A percentile compares a stretch with the other conserved stretches of the same genome.
Evolutionary conservation across 1,139 yeast species (phyloP).

Genomic region (Geotrichum cucujoidarum): DNA sequence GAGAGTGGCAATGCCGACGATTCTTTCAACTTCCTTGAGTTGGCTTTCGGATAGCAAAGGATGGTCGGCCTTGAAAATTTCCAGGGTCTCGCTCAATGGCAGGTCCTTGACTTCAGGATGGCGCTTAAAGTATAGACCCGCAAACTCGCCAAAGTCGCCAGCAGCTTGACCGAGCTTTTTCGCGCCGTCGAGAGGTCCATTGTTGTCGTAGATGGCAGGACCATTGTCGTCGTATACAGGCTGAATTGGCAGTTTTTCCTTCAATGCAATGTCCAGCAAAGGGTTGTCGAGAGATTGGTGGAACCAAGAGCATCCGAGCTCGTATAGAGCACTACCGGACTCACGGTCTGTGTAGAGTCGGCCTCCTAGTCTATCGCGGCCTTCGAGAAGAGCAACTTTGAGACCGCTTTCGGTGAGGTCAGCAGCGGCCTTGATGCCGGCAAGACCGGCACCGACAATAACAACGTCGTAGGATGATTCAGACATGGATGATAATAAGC

Average conservation of each 20-base stretch:
- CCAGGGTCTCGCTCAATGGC: conserved; percentile 49
- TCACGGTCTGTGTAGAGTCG: conserved; percentile 30
- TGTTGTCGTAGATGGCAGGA: conserved; percentile 33
- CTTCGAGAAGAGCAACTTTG: conserved; percentile 50
- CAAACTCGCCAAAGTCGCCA: conserved; percentile 56
- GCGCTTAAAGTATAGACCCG: conserved; percentile 37
- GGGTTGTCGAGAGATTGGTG: conserved; percentile 72
- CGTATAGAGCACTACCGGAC: conserved; percentile 37
- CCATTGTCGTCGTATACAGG: conserved; percentile 46
- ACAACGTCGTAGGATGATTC: conserved; percentile 32
- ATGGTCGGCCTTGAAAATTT: conserved; percentile 45
- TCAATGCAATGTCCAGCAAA: conserved; percentile 36
- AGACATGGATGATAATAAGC: too few species aligned
- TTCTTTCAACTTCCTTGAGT: conserved; percentile 44
- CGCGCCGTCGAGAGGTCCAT: conserved; percentile 35
- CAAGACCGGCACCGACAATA: conserved; percentile 76
- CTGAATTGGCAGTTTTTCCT: conserved; percentile 26
- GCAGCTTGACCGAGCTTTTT: conserved; percentile 45
- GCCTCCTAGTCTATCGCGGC: conserved; percentile 58
- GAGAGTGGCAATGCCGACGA: conserved; percentile 55
- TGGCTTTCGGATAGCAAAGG: conserved; percentile 44
- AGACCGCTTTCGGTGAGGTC: conserved; percentile 45
- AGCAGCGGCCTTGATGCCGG: conserved; percentile 76
- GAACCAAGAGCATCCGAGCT: conserved; percentile 86
- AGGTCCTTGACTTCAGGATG: conserved; percentile 37